Conservation (phyloP, 1,284 basidiomycete genomes). For the Golubevia pallescens region DNA sequence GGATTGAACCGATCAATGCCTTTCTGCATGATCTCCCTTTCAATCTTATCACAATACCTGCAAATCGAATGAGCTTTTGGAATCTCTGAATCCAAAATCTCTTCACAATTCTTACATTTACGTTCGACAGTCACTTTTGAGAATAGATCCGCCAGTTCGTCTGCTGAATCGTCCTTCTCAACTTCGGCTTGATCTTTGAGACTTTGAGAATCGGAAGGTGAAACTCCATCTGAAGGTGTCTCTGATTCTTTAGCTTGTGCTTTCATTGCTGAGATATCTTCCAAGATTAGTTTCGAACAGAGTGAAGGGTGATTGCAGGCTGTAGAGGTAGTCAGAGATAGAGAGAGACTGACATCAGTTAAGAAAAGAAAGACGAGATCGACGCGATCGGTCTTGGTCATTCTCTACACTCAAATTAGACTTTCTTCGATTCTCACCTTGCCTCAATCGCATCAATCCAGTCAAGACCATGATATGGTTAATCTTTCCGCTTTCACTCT, state of each 20-base stretch:
- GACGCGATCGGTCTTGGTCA: too few species aligned
- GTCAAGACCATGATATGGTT: slow-evolving; percentile 45
- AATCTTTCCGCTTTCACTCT: slow-evolving; percentile 17
- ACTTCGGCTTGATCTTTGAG: too few species aligned
- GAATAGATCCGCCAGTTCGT: slow-evolving; percentile 51
- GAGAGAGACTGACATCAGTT: too few species aligned
- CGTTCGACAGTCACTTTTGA: slow-evolving; percentile 34
- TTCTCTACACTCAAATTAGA: too few species aligned
- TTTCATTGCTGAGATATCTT: too few species aligned
- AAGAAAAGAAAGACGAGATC: too few species aligned
- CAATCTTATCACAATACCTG: not conserved
- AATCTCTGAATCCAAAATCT: slow-evolving; percentile 13
- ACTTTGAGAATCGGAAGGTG: too few species aligned
- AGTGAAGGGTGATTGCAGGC: too few species aligned
- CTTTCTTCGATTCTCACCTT: slow-evolving; percentile 16
- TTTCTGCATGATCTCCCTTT: not conserved
- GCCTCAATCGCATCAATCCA: slow-evolving; percentile 49
- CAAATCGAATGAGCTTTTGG: slow-evolving; percentile 16
- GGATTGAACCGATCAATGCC: slow-evolving; percentile 17
- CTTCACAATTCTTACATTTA: slow-evolving; percentile 29
- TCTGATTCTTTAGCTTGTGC: too few species aligned
- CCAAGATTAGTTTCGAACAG: too few species aligned
- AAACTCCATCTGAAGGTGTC: too few species aligned
- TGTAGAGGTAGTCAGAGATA: too few species aligned
- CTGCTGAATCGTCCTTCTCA: not conserved